These are phyloP conservation scores for Globisporangium mamillatum DNA, from an alignment of 352 stramenopile species.

Conservation along the genomic window DNA sequence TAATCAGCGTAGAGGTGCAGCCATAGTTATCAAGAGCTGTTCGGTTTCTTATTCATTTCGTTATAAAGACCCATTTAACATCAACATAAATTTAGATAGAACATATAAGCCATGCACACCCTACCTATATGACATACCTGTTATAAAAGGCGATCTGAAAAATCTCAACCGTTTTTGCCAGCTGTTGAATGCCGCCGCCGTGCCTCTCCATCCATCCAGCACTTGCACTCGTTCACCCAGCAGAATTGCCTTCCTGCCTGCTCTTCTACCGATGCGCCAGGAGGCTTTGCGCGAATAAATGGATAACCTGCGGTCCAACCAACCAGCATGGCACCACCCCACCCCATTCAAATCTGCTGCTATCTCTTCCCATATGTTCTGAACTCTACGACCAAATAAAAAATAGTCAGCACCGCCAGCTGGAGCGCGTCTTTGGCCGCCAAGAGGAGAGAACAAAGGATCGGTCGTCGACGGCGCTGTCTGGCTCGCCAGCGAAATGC, in stretches of 20 bases:
- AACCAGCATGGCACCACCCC: not conserved
- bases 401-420: slow-evolving; percentile 16
- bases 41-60: not conserved
- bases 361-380: not conserved
- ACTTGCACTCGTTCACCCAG: not conserved
- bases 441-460: not conserved
- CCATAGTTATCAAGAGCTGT: not conserved
- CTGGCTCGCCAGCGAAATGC: slow-evolving; percentile 1
- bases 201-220: slow-evolving; percentile 7
- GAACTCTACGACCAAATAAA: not conserved
- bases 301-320: slow-evolving; percentile 1
- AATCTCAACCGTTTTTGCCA: not conserved
- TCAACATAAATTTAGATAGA: not conserved
- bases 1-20: slow-evolving; percentile 10
- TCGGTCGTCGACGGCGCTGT: not conserved
- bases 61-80: slow-evolving; percentile 19
- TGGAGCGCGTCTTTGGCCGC: not conserved
- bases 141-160: not conserved
- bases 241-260: not conserved
- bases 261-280: not conserved
- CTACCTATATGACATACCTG: not conserved
- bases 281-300: not conserved
- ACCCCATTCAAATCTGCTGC: not conserved
- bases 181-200: not conserved
- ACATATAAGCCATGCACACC: no score